phyloP scores from a whole-genome alignment of 2,329 filamentous ascomycete genomes.

The Ramularia collo-cygni region DNA sequence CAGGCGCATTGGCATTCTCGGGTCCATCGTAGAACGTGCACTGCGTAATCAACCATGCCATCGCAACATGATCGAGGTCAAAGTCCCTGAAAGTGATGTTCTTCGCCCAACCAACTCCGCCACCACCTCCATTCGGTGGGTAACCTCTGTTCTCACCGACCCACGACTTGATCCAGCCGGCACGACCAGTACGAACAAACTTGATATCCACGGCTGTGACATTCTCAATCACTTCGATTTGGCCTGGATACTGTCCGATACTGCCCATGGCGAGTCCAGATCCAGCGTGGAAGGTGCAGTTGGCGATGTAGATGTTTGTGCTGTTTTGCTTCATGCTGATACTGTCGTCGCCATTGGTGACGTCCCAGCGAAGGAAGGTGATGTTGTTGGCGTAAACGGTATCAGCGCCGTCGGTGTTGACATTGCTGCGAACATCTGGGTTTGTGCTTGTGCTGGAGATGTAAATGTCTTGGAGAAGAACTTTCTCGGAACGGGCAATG shows the following conservation, averaged over 20 bases:
- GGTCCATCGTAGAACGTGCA: conserved; percentile 23
- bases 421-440: conserved; percentile 17
- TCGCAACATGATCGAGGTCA: conserved; percentile 15
- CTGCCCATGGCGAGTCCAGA: conserved; percentile 53
- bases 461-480: conserved; percentile 46
- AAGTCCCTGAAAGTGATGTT: conserved; percentile 34
- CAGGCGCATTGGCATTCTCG: conserved; percentile 25
- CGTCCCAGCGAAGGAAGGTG: conserved; percentile 44
- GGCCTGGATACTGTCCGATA: conserved; percentile 48
- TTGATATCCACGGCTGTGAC: conserved; percentile 44
- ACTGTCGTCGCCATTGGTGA: conserved; percentile 49
- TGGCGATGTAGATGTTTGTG: conserved; percentile 47
- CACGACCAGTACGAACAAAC: conserved; percentile 22
- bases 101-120: conserved; percentile 42
- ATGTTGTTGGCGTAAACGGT: conserved; percentile 49
- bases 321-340: conserved; percentile 52
- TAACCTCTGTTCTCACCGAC: conserved; percentile 39
- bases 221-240: conserved; percentile 45
- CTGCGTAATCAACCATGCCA: conserved; percentile 24
- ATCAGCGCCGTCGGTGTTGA: conserved; percentile 47
- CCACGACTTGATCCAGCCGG: conserved; percentile 49
- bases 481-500: conserved; percentile 42
- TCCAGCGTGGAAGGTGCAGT: conserved; percentile 45
- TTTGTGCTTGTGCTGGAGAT: conserved; percentile 49
- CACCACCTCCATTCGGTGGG: conserved; percentile 54